Conservation (phyloP, 371 early-diverging fungal genomes). For the Circinella minor region DNA sequence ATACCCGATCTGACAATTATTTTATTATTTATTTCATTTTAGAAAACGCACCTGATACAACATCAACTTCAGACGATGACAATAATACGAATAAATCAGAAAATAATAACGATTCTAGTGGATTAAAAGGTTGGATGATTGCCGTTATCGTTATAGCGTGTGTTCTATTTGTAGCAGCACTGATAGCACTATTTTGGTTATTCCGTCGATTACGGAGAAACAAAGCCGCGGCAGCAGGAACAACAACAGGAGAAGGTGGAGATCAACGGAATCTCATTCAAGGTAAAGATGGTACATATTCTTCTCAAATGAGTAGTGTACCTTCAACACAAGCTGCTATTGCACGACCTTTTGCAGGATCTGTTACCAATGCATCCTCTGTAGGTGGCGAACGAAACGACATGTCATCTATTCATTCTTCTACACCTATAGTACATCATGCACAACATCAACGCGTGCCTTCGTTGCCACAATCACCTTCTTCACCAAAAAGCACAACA, state of each 20-base stretch:
- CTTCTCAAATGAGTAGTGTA: neutral
- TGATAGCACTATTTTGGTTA: constrained; percentile 30
- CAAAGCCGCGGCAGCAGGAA: constrained; percentile 16
- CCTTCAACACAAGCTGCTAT: neutral
- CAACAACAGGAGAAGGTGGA: neutral
- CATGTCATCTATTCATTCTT: constrained; percentile 21
- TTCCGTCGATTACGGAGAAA: constrained; percentile 26
- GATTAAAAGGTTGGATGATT: constrained; percentile 43
- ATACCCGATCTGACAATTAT: neutral
- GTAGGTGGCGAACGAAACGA: constrained; percentile 11
- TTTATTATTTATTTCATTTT: neutral
- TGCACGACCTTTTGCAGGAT: constrained; percentile 17
- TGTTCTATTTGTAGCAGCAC: constrained; percentile 31
- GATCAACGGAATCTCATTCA: constrained; percentile 17
- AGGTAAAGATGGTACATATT: neutral
- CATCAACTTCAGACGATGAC: neutral
- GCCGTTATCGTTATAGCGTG: constrained; percentile 45
- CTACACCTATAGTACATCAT: constrained; percentile 17
- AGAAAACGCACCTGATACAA: constrained; percentile 42
- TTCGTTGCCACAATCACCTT: neutral
- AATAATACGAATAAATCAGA: neutral
- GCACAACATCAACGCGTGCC: neutral
- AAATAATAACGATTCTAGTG: neutral
- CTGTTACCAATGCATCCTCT: constrained; percentile 8
- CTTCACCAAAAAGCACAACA: constrained; percentile 4